Percentiles rank a stretch among this genome's conserved stretches.
phyloP scores from a whole-genome alignment of 768 basidiomycete genomes.

The Brasilioporus rufonigricans region DNA sequence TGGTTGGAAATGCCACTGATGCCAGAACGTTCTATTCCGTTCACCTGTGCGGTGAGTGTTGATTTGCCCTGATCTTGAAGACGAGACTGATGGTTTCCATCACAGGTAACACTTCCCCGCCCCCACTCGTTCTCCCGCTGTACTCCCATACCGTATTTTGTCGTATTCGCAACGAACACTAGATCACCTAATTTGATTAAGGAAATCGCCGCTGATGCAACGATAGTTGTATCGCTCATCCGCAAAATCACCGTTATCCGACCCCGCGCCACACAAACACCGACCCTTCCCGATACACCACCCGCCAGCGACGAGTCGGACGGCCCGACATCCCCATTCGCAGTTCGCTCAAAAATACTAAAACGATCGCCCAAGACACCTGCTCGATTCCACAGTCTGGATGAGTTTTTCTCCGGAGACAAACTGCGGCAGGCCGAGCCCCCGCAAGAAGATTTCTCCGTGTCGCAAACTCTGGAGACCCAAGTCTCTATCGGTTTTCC shows the following conservation, averaged over 20 bases:
- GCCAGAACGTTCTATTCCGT: conserved; percentile 60
- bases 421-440: conserved; percentile 27
- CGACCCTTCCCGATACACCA: conserved; percentile 50
- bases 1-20: conserved; percentile 72
- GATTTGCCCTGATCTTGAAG: neutral
- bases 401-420: conserved; percentile 4
- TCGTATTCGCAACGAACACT: conserved; percentile 67
- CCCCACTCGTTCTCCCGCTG: conserved; percentile 59
- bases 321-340: conserved; percentile 7
- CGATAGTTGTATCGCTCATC: conserved; percentile 63
- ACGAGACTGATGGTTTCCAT: conserved; percentile 1
- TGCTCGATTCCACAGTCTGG: conserved; percentile 16
- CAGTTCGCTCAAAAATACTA: conserved; percentile 24
- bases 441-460: conserved; percentile 18
- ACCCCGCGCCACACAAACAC: conserved; percentile 39
- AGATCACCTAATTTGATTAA: conserved; percentile 51
- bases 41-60: conserved; percentile 63
- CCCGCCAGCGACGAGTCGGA: conserved; percentile 46
- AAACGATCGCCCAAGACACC: conserved; percentile 29
- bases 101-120: conserved; percentile 59
- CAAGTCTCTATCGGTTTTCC: conserved; percentile 65
- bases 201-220: conserved; percentile 70
- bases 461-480: conserved; percentile 31
- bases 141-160: conserved; percentile 66
- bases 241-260: conserved; percentile 54